Percentiles rank a stretch among this genome's conserved stretches.
phyloP scores from a whole-genome alignment of 2,329 filamentous ascomycete genomes.

The Nigrograna mackinnonii region DNA sequence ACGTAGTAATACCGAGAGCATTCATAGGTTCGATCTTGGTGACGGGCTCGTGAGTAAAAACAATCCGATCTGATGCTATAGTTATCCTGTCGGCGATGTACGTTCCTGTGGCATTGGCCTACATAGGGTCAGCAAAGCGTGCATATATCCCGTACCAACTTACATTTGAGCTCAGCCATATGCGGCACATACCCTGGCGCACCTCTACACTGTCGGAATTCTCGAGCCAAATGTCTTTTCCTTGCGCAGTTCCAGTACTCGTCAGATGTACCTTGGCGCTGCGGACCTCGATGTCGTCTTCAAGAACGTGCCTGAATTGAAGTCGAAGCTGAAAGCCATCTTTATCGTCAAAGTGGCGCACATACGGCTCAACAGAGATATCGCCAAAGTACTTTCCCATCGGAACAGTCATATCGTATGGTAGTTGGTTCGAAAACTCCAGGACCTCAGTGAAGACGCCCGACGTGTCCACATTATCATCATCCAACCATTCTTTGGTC shows the following conservation, averaged over 20 bases:
- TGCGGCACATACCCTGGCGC: constrained; percentile 57
- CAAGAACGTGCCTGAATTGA: constrained; percentile 70
- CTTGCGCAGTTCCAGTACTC: constrained; percentile 57
- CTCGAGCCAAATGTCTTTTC: constrained; percentile 70
- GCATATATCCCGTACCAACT: constrained; percentile 6
- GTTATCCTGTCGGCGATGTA: constrained; percentile 77
- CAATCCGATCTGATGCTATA: constrained; percentile 65
- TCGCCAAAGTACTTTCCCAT: constrained; percentile 75
- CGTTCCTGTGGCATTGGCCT: constrained; percentile 70
- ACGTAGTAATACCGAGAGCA: constrained; percentile 51
- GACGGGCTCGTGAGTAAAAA: constrained; percentile 68
- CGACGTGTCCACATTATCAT: constrained; percentile 41
- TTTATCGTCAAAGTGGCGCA: constrained; percentile 69
- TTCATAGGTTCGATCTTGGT: constrained; percentile 52
- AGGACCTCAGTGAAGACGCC: constrained; percentile 49
- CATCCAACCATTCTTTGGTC: constrained; percentile 38
- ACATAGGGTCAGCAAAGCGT: constrained; percentile 15
- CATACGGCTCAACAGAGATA: constrained; percentile 68
- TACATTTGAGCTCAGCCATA: constrained; percentile 54
- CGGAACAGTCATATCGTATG: constrained; percentile 68
- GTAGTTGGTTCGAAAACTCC: constrained; percentile 51
- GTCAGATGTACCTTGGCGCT: constrained; percentile 67
- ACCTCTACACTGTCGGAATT: constrained; percentile 51
- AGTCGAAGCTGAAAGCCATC: constrained; percentile 78
- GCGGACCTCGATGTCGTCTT: constrained; percentile 70